These are phyloP conservation scores for Syzygium malaccense DNA, from an alignment of 441 rosid genomes.

Conservation along the genomic window DNA sequence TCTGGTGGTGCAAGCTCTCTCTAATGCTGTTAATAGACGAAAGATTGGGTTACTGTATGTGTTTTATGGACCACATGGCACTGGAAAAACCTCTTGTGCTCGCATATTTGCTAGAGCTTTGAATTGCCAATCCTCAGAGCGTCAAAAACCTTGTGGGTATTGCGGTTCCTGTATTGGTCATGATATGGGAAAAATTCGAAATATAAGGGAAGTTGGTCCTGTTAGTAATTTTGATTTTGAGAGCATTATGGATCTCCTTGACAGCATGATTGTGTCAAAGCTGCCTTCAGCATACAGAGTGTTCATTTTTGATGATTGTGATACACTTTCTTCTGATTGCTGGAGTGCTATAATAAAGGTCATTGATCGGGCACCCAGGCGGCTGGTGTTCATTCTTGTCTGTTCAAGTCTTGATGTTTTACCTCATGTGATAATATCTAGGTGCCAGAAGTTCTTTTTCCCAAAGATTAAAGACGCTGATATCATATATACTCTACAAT, in stretches of 20 bases:
- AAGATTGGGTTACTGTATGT: slow-evolving; percentile 87
- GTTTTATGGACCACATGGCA: slow-evolving; percentile 94
- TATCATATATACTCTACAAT: slow-evolving; percentile 66
- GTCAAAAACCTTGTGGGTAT: slow-evolving; percentile 77
- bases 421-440: slow-evolving; percentile 90
- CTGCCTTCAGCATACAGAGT: slow-evolving; percentile 58
- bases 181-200: slow-evolving; percentile 71
- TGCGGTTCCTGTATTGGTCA: slow-evolving; percentile 75
- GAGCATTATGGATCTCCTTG: slow-evolving; percentile 60
- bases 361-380: slow-evolving; percentile 85
- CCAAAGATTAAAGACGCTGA: slow-evolving; percentile 95
- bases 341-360: slow-evolving; percentile 87
- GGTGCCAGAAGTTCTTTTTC: slow-evolving; percentile 98
- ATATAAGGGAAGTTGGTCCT: slow-evolving; percentile 79
- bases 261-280: slow-evolving; percentile 52
- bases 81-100: slow-evolving; percentile 97
- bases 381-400: slow-evolving; percentile 77
- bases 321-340: slow-evolving; percentile 63
- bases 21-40: slow-evolving; percentile 65
- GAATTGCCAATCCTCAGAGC: slow-evolving; percentile 78
- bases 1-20: slow-evolving; percentile 87
- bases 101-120: slow-evolving; percentile 88
- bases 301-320: slow-evolving; percentile 89
- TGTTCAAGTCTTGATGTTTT: slow-evolving; percentile 87
- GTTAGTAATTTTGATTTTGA: slow-evolving; percentile 72